Conservation (phyloP, 2,329 filamentous ascomycete genomes). For the Ophiostoma fasciatum region DNA sequence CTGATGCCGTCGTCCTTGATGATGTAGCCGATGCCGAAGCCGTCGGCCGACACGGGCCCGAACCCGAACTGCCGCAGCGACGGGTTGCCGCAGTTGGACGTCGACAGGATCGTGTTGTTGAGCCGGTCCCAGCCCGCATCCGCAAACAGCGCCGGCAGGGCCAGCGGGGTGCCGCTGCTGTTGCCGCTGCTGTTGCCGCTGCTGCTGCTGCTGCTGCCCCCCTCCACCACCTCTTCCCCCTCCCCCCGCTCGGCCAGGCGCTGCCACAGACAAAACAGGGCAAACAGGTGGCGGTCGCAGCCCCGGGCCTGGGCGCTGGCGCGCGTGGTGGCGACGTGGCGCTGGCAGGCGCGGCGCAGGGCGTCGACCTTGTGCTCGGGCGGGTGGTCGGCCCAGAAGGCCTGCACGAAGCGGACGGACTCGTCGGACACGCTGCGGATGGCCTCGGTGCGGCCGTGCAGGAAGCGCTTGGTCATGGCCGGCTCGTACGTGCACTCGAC, state of each 20-base stretch:
- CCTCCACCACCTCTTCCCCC: no score
- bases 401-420: slow-evolving; percentile 75
- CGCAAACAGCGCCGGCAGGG: slow-evolving; percentile 66
- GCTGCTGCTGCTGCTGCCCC: slow-evolving; percentile 21
- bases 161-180: slow-evolving; percentile 6
- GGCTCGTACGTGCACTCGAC: slow-evolving; percentile 95
- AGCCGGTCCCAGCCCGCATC: slow-evolving; percentile 88
- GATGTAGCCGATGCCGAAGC: slow-evolving; percentile 96
- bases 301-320: slow-evolving; percentile 83
- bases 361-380: slow-evolving; percentile 73
- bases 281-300: slow-evolving; percentile 86
- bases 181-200: slow-evolving; percentile 15
- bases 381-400: slow-evolving; percentile 88
- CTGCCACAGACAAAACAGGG: slow-evolving; percentile 90
- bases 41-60: slow-evolving; percentile 82
- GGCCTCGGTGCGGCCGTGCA: slow-evolving; percentile 89
- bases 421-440: slow-evolving; percentile 75
- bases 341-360: slow-evolving; percentile 67
- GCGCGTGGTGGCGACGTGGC: slow-evolving; percentile 64
- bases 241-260: slow-evolving; percentile 53
- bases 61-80: slow-evolving; percentile 92
- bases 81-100: slow-evolving; percentile 97
- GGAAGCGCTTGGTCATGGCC: slow-evolving; percentile 90
- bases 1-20: slow-evolving; percentile 89
- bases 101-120: slow-evolving; percentile 87